These are phyloP conservation scores for Rhizophagus sp. DNA, from an alignment of 192 early-diverging fungal species.

Conservation along the genomic window DNA sequence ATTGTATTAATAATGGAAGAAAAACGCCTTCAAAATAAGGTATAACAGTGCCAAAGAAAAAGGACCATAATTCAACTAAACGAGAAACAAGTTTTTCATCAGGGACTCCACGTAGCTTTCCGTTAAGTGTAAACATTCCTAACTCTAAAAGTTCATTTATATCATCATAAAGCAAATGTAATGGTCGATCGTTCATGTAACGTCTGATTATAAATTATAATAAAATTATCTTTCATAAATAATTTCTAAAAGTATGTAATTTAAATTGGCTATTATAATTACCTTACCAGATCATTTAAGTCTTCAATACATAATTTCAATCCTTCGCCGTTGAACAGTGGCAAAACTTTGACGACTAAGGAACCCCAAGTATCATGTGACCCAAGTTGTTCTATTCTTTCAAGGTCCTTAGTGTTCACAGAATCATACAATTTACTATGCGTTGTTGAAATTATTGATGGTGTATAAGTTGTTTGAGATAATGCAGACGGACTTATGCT, in stretches of 20 bases:
- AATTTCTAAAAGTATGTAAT: too few relatives aligned
- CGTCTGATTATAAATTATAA: slow-evolving; percentile 32
- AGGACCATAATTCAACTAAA: slow-evolving; percentile 76
- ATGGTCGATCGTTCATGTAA: slow-evolving; percentile 43
- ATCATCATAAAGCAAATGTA: slow-evolving; percentile 51
- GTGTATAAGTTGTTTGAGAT: background rate
- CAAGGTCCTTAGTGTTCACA: background rate
- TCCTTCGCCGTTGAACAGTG: slow-evolving; percentile 85
- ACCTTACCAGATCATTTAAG: slow-evolving; percentile 76
- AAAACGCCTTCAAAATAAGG: slow-evolving; percentile 89
- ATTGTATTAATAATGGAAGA: slow-evolving; percentile 63
- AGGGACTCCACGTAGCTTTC: slow-evolving; percentile 63
- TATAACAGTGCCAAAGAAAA: slow-evolving; percentile 77
- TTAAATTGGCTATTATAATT: background rate
- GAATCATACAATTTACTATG: background rate
- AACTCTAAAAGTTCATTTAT: slow-evolving; percentile 59
- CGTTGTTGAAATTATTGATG: background rate
- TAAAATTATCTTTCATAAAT: too few relatives aligned
- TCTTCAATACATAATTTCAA: slow-evolving; percentile 83
- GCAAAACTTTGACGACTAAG: slow-evolving; percentile 75
- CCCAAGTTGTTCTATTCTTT: background rate
- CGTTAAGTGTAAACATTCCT: slow-evolving; percentile 67
- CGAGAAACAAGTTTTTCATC: slow-evolving; percentile 68
- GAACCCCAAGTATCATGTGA: slow-evolving; percentile 69
- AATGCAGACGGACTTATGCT: background rate